Base-by-base conservation (phyloP, 2,329 filamentous ascomycete genomes). In the Immersiporthe knoxdaviesiana region DNA sequence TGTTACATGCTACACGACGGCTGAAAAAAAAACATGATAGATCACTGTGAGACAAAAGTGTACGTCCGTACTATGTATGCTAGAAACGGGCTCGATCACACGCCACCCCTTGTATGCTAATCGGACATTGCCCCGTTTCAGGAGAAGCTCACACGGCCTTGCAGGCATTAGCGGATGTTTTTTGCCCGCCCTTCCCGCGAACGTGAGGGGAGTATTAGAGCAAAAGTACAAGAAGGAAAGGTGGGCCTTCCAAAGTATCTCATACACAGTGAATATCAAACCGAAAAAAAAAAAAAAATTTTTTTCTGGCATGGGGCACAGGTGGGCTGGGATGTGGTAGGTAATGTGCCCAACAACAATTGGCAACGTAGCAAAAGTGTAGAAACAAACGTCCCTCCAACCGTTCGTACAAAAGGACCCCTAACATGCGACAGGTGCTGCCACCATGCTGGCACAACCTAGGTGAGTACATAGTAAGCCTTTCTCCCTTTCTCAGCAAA, bases 381-480 rank as follows among this genome's bases (percentile, higher is more conserved):
- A 56, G 4, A n/a, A 16, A 56, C 27, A 18, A 2, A n/a, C 2
- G 27, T 18, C 16, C 24, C 1, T 35, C 8, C 8, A 8, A 35
- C 35, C 35, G 27, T 12, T 12, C 52, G 52, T 54, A 54, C 52
- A 30, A 56, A 32, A 30, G 52, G 5, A 56, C 14, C 27, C 47
- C n/a, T 1, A 21, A 21, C 21, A 8, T 24, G 47, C 47, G 21
- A 50, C n/a, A 2, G n/a, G 47, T 24, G n/a, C n/a, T n/a, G n/a
- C 21, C 24, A 6, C 35, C 35, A 16, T 52, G 50, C 24, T 16
- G 12, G 50, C 52, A 16, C n/a, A n/a, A n/a, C 50, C 21, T 30
- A 18, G 52, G 52, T 56, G 52, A 56, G 52, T n/a, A n/a, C n/a
- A n/a, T n/a, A n/a, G n/a, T 56, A 56, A 30, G 24, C 52, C n/a